Base-by-base conservation (phyloP, 2,329 filamentous ascomycete genomes). In the Sarocladium kiliense region DNA sequence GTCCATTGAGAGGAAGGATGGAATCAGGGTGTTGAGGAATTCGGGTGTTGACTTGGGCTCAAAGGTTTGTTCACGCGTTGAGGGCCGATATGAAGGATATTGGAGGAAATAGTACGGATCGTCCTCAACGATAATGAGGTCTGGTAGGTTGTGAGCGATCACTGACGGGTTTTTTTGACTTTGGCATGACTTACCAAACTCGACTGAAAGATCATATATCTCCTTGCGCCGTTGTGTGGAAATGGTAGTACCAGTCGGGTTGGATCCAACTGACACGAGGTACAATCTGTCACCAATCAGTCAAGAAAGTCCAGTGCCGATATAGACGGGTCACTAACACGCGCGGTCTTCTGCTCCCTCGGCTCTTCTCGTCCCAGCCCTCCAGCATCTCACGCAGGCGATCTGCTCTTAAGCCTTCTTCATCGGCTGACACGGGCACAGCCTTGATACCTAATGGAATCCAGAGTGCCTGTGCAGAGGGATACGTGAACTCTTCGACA, bases 251-350 rank as follows among this genome's bases (percentile, higher is more conserved):
- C n/a, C n/a, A n/a, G n/a, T n/a, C n/a, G 86, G 86, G 63, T 89
- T 89, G 63, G 88, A 85, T 1, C 86, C 86, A 0, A 85, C 85
- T 2, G 64, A n/a, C n/a, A n/a, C n/a, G n/a, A n/a, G n/a, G n/a
- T n/a, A n/a, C n/a, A 58, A 5, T 67, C 65, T 1, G 63, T 45
- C 18, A 66, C 66, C 1, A 67, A 54, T n/a, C 61, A 59, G 12
- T 19, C 10, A 41, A 41, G 10, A 11, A 9, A 34, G 30, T 34
- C 30, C 30, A 14, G n/a, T n/a, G n/a, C n/a, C n/a, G n/a, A n/a
- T n/a, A n/a, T n/a, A n/a, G n/a, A n/a, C n/a, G n/a, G n/a, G n/a
- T n/a, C n/a, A n/a, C n/a, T n/a, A n/a, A n/a, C n/a, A n/a, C n/a
- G n/a, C n/a, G n/a, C n/a, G n/a, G n/a, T n/a, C n/a, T n/a, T 32